Evolutionary conservation across 805 yeast genomes (phyloP).

Genomic region (Naumovozyma baii): DNA sequence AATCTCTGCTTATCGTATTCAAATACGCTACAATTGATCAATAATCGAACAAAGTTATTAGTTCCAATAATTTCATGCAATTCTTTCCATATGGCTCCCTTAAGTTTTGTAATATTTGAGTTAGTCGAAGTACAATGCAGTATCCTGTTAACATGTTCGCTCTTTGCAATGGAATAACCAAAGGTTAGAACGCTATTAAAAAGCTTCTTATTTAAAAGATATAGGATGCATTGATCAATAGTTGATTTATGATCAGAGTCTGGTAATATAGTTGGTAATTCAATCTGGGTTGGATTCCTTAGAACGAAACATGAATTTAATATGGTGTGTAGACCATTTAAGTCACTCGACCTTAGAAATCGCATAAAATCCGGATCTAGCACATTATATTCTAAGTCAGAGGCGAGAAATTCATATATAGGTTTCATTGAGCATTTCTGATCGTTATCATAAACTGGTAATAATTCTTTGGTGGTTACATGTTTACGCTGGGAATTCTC

Average conservation of each 20-base stretch:
- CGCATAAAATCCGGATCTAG: not conserved
- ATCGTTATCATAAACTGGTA: no score
- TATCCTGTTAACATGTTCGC: slow-evolving; percentile 18
- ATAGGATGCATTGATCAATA: slow-evolving; percentile 34
- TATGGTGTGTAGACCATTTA: slow-evolving; percentile 3
- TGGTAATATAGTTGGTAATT: slow-evolving; percentile 4
- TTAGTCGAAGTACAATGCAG: slow-evolving; percentile 31
- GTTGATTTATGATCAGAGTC: slow-evolving; percentile 24
- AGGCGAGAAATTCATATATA: not conserved
- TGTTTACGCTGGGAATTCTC: no score
- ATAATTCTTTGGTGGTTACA: no score
- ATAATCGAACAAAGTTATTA: slow-evolving; percentile 31
- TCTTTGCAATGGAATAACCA: slow-evolving; percentile 36
- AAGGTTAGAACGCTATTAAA: slow-evolving; percentile 32
- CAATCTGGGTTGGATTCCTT: slow-evolving; percentile 4
- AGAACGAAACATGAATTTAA: slow-evolving; percentile 7
- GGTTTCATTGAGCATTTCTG: no score
- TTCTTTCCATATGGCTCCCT: slow-evolving; percentile 36
- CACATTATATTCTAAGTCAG: not conserved
- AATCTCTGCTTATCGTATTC: slow-evolving; percentile 3
- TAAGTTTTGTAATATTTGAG: slow-evolving; percentile 34
- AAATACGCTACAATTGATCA: slow-evolving; percentile 32
- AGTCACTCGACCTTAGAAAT: not conserved
- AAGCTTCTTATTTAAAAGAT: slow-evolving; percentile 22
- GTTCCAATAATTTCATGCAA: slow-evolving; percentile 35